Percentiles rank a stretch among this genome's conserved stretches.
Evolutionary conservation across 2,329 filamentous ascomycete species (phyloP).

Genomic region (Trichoderma endophyticum): DNA sequence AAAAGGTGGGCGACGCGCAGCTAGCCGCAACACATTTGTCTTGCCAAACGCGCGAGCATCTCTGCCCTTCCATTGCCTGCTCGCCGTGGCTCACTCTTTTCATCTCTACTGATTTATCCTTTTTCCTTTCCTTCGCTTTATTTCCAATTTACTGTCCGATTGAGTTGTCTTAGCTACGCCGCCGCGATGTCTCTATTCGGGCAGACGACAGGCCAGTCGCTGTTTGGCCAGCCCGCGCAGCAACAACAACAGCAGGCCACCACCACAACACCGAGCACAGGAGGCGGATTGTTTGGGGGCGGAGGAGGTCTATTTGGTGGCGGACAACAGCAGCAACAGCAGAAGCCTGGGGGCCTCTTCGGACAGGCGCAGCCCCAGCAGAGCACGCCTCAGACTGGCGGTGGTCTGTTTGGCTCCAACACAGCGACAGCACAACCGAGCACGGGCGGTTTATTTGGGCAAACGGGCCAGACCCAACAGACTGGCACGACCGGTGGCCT

Average conservation of each 20-base stretch:
- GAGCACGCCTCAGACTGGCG: slow-evolving; percentile 21
- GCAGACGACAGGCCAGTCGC: slow-evolving; percentile 26
- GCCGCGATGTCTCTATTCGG: slow-evolving; percentile 37
- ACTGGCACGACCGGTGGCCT: slow-evolving; percentile 22
- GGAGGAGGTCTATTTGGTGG: slow-evolving; percentile 21
- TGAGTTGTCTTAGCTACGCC: background rate
- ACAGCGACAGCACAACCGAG: slow-evolving; percentile 25
- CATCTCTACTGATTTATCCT: slow-evolving; percentile 13
- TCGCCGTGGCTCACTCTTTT: slow-evolving; percentile 16
- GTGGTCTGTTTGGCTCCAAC: slow-evolving; percentile 32
- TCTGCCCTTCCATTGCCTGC: slow-evolving; percentile 11
- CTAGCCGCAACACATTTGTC: slow-evolving; percentile 5
- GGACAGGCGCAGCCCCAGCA: slow-evolving; percentile 20
- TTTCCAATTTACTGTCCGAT: background rate
- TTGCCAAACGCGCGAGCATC: slow-evolving; percentile 19
- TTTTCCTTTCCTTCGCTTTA: slow-evolving; percentile 10
- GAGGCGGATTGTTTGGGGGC: slow-evolving; percentile 22
- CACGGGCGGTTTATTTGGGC: slow-evolving; percentile 26
- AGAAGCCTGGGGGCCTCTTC: slow-evolving; percentile 20
- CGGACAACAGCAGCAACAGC: slow-evolving; percentile 22
- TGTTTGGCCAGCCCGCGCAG: slow-evolving; percentile 22
- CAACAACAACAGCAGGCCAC: slow-evolving; percentile 20
- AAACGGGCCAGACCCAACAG: slow-evolving; percentile 24
- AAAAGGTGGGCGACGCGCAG: slow-evolving; percentile 27
- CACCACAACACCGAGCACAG: slow-evolving; percentile 19